Evolutionary conservation across 139 green algal species (phyloP), one percentile per base, ranked within the genome.

Genomic region (Chlamydomonas incerta): DNA sequence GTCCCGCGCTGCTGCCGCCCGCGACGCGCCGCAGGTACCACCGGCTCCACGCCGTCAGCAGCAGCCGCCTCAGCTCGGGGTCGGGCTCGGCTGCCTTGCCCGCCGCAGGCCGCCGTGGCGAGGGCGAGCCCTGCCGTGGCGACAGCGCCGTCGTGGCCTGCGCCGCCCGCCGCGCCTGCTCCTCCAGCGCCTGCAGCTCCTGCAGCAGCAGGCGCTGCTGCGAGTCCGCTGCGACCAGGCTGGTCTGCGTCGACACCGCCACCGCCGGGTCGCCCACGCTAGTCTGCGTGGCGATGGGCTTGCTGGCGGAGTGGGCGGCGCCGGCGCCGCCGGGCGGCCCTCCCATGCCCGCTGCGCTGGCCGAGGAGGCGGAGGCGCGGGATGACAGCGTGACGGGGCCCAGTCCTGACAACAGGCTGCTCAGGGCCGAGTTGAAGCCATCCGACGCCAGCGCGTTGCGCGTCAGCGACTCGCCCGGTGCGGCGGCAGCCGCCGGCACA

Each of bases 21-120:
- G 41, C 41, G 8, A 50, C 6, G 34, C 58, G 74, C 15, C 35
- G 34, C 46, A 86, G 69, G 52, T 86, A 86, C 80, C 80, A 86
- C 21, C 55, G 46, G 68, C 68, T 80, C 80, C 80, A 86, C 0
- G 80, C 80, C 24, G 80, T 17, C 14, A 86, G 68, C 68, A 86
- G 80, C 68, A 86, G 68, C 26, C 80, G 68, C 52, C 68, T 69
- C 1, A 86, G 80, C 80, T 86, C 80, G 0, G 68, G 46, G 21
- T 86, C 80, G 5, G 80, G 80, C 29, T 23, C 55, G 15, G 60
- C 2, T 15, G 24, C 31, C 3, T 5, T 50, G 41, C 41, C n/a
- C n/a, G n/a, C n/a, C n/a, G n/a, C n/a, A n/a, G n/a, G n/a, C n/a
- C n/a, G n/a, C n/a, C n/a, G n/a, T n/a, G n/a, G n/a, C n/a, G n/a